These are phyloP conservation scores for Aspergillus egyptiacus DNA, from an alignment of 495 filamentous ascomycete species.

Conservation along the genomic window DNA sequence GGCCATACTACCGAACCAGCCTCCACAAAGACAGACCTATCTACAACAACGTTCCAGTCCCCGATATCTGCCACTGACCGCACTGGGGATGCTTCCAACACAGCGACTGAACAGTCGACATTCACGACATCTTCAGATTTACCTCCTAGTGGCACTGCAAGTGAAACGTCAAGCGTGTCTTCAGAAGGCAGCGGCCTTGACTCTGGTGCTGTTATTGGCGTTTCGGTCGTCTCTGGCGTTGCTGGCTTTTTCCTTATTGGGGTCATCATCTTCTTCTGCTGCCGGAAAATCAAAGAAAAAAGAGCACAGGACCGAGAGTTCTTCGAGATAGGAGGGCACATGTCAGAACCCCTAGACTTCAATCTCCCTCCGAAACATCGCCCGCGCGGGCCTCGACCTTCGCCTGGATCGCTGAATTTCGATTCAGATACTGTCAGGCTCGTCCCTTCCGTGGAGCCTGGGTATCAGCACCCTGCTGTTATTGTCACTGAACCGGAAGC, in stretches of 20 bases:
- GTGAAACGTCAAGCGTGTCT: neutral
- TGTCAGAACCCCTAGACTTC: slow-evolving; percentile 39
- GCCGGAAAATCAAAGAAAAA: slow-evolving; percentile 27
- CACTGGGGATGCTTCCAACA: slow-evolving; percentile 1
- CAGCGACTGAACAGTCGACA: slow-evolving; percentile 1
- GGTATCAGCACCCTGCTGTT: slow-evolving; percentile 18
- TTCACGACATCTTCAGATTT: neutral
- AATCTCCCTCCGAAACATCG: slow-evolving; percentile 20
- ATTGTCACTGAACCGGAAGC: slow-evolving; percentile 15
- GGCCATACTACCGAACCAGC: slow-evolving; percentile 3
- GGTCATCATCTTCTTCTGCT: slow-evolving; percentile 32
- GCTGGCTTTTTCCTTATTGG: slow-evolving; percentile 37
- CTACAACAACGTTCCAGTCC: slow-evolving; percentile 11
- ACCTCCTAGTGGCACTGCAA: slow-evolving; percentile 7
- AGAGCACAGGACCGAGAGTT: slow-evolving; percentile 22
- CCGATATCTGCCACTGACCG: slow-evolving; percentile 10
- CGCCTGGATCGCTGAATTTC: slow-evolving; percentile 4
- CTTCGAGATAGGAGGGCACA: slow-evolving; percentile 41
- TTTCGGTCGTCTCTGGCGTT: slow-evolving; percentile 38
- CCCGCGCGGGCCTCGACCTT: slow-evolving; percentile 12
- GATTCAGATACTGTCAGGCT: slow-evolving; percentile 20
- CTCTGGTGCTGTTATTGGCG: slow-evolving; percentile 35
- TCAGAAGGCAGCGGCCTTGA: slow-evolving; percentile 19
- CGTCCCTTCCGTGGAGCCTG: slow-evolving; percentile 14
- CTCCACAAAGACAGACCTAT: slow-evolving; percentile 10